Conservation (phyloP, 495 filamentous ascomycete species). For the Penicillium fimorum region DNA sequence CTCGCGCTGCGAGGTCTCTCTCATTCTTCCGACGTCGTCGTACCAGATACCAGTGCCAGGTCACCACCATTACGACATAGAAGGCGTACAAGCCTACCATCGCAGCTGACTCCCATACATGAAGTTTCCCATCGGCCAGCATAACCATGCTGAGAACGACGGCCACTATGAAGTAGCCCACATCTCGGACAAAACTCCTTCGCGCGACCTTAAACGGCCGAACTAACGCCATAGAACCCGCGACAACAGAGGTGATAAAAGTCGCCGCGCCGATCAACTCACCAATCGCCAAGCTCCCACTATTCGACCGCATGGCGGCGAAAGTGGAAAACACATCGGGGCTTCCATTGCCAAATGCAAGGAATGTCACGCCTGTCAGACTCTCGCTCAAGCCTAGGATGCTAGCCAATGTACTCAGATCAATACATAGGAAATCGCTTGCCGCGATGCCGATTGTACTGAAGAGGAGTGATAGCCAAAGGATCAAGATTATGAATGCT, state of each 20-base stretch:
- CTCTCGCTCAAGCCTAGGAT: slow-evolving; percentile 93
- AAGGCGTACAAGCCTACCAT: slow-evolving; percentile 94
- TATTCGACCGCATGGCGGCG: slow-evolving; percentile 94
- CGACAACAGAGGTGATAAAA: slow-evolving; percentile 96
- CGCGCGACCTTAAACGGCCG: slow-evolving; percentile 87
- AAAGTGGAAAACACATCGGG: slow-evolving; percentile 99
- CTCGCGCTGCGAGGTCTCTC: slow-evolving; percentile 66
- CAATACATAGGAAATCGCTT: slow-evolving; percentile 96
- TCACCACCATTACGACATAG: slow-evolving; percentile 85
- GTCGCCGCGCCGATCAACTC: slow-evolving; percentile 93
- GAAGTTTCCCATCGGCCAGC: slow-evolving; percentile 78
- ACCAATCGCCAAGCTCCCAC: slow-evolving; percentile 90
- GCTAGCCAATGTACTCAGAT: slow-evolving; percentile 85
- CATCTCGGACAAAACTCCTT: slow-evolving; percentile 87
- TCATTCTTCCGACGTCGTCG: slow-evolving; percentile 57
- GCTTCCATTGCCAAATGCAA: slow-evolving; percentile 98
- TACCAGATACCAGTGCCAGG: slow-evolving; percentile 85
- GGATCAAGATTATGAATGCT: slow-evolving; percentile 70
- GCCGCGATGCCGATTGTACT: slow-evolving; percentile 98
- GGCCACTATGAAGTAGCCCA: slow-evolving; percentile 88
- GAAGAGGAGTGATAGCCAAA: slow-evolving; percentile 91
- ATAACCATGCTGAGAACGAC: slow-evolving; percentile 86
- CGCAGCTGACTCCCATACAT: slow-evolving; percentile 79
- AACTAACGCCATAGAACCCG: slow-evolving; percentile 96
- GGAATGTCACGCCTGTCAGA: slow-evolving; percentile 92